Percentiles rank a stretch among this genome's conserved stretches.
phyloP scores from a whole-genome alignment of 495 filamentous ascomycete species.

The Rhypophila decipiens region DNA sequence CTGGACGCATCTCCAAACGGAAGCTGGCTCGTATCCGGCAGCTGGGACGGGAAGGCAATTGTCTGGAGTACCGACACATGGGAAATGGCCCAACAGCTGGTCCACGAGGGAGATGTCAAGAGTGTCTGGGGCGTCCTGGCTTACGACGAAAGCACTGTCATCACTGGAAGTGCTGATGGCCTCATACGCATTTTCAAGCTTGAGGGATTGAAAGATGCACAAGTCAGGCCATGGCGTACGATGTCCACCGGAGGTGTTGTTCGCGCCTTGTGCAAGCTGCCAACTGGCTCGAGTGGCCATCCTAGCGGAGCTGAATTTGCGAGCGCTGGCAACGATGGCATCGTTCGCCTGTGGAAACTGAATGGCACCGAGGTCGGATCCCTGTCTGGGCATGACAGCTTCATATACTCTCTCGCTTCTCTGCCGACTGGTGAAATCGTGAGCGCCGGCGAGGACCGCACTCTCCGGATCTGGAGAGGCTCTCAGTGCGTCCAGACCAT shows the following conservation, averaged over 20 bases:
- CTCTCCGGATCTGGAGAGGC: constrained; percentile 79
- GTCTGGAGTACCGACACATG: constrained; percentile 72
- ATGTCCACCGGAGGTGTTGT: constrained; percentile 78
- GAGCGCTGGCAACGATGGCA: constrained; percentile 80
- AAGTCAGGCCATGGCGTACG: constrained; percentile 68
- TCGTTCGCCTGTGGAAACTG: constrained; percentile 78
- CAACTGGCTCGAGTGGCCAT: constrained; percentile 49
- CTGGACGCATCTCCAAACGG: constrained; percentile 69
- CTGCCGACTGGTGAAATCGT: constrained; percentile 81
- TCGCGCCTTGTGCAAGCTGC: constrained; percentile 76
- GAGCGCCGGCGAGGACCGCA: constrained; percentile 89
- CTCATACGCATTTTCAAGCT: constrained; percentile 74
- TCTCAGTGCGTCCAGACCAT: constrained; percentile 87
- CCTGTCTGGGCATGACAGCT: constrained; percentile 84
- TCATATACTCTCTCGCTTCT: constrained; percentile 80
- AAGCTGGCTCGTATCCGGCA: constrained; percentile 76
- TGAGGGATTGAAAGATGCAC: constrained; percentile 58
- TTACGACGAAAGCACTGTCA: constrained; percentile 69
- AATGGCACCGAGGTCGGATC: constrained; percentile 65
- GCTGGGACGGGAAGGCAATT: constrained; percentile 85
- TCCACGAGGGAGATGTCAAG: constrained; percentile 66
- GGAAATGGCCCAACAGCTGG: constrained; percentile 53
- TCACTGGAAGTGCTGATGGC: constrained; percentile 90
- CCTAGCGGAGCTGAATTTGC: constrained; percentile 80
- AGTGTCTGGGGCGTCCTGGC: constrained; percentile 85